Evolutionary conservation across 768 basidiomycete species (phyloP).

Genomic region (Grammothele lineata): DNA sequence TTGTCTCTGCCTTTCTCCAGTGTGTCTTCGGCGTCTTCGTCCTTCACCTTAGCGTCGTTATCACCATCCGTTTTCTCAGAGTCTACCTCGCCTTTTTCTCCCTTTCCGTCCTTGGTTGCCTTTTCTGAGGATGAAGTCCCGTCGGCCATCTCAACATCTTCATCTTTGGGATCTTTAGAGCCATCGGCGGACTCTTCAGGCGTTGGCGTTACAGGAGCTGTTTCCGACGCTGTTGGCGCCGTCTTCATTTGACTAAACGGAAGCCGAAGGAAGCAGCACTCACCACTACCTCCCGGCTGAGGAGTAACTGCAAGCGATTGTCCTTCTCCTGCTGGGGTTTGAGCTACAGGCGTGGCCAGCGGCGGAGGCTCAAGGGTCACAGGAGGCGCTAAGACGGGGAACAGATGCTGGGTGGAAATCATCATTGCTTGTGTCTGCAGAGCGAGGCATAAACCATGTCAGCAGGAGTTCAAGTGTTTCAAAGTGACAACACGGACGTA

Average conservation of each 20-base stretch:
- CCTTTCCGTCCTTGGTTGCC: not conserved
- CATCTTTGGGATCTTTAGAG: constrained; percentile 5
- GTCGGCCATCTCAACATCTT: constrained; percentile 17
- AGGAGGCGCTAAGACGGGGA: constrained; percentile 26
- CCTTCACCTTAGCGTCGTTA: not conserved
- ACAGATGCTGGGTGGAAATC: constrained; percentile 81
- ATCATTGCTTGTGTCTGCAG: constrained; percentile 85
- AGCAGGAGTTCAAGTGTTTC: no score
- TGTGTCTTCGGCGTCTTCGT: no score
- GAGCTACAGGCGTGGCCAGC: constrained; percentile 16
- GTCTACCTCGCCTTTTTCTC: constrained; percentile 8
- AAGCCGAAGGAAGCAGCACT: no score
- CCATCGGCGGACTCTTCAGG: constrained; percentile 5
- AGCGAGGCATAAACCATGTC: no score
- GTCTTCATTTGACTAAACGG: not conserved
- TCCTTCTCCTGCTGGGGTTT: constrained; percentile 19
- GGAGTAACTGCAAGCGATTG: constrained; percentile 9
- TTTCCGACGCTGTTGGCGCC: not conserved
- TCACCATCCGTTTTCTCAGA: no score
- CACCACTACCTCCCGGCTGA: constrained; percentile 7
- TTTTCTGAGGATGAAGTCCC: constrained; percentile 7
- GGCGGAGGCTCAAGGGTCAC: constrained; percentile 5
- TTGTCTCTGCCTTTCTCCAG: constrained; percentile 16
- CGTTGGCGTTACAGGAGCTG: constrained; percentile 10
- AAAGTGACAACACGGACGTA: constrained; percentile 8